Base-by-base conservation (phyloP, 2,329 filamentous ascomycete genomes). In the Colletotrichum trifolii region DNA sequence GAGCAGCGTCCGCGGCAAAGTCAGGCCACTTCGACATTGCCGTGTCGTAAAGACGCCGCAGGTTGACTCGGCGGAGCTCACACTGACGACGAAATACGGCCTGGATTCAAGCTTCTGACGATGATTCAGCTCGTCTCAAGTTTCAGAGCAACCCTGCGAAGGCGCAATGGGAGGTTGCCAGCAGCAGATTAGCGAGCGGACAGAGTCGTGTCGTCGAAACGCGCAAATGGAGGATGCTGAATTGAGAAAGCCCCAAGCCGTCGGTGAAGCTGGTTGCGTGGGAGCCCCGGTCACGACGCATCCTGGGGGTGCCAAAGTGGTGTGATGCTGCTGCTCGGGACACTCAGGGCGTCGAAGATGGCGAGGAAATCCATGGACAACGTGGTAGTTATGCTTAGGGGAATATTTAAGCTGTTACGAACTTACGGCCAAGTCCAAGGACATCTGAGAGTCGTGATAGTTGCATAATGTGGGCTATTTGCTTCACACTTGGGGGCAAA, bases 41-140 rank as follows among this genome's bases (percentile, higher is more conserved):
- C 42, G 36, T 34, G 34, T 38, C 39, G 13, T 12, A 39, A 17
- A 47, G 52, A 47, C 47, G 40, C n/a, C 35, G 2, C 8, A 25
- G 40, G n/a, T 15, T 13, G 2, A 10, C 4, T 50, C 35, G n/a
- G 34, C 12, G 38, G 36, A 53, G 38, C 36, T 12, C 35, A 47
- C n/a, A 12, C 17, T 34, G 42, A 46, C n/a, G 54, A 52, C 15
- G 17, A 53, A 43, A 17, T 60, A 43, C 25, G 4, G 25, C 25
- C 25, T 25, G 25, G 25, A 25, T 25, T 49, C 56, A 54, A 64
- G 43, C 48, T 64, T 25, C 48, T 60, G 62, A 55, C 50, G 34
- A 61, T 45, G 54, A 61, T 9, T 35, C 50, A 52, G 62, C 45
- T 47, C 50, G 40, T 61, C 43, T 46, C 45, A 38, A 54, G 57